Base-by-base conservation (phyloP, 495 filamentous ascomycete genomes). In the Elasticomyces elasticus region DNA sequence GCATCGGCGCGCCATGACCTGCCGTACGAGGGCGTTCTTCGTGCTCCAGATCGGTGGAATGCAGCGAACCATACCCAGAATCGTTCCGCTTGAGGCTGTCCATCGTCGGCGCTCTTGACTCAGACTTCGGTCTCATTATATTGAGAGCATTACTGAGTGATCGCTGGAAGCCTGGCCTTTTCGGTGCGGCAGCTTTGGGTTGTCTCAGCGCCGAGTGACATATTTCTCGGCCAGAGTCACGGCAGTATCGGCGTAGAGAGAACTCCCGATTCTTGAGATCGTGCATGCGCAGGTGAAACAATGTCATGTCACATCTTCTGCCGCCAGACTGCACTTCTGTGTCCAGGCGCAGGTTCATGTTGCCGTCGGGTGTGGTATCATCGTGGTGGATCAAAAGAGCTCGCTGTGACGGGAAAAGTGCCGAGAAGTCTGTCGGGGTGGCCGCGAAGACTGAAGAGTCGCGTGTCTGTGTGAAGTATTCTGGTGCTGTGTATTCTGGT, bases 231-330 rank as follows among this genome's bases (percentile, higher is more conserved):
- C 92, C 92, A 12, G 89, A 95, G 46, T 94, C 87, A 44, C 92
- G 82, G 64, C 84, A 92, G 65, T 98, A 98, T 22, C 92, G 82
- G 6, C 92, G 80, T 47, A 96, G 76, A 4, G 92, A 95, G 69
- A 94, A 95, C 58, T 94, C 84, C 26, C 92, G 80, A 56, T 80
- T 78, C 63, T 81, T 81, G 60, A 98, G 71, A 67, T 96, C 91
- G 63, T 95, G 83, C 90, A 98, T 95, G 56, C 90, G 85, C 38
- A 97, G 74, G 69, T 98, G 89, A 69, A 96, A 97, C 38, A 98
- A 81, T 41, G 86, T 92, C 35, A 94, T 78, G 46, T 82, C 79
- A 59, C 79, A 79, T 62, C 71, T 76, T 35, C 70, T 71, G 49
- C 79, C 81, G 12, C 76, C 75, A n/a, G 71, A 60, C 30, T 73